Evolutionary conservation across 2,329 filamentous ascomycete species (phyloP), one percentile per base, ranked within the genome.

Genomic region (Bertia moriformis): DNA sequence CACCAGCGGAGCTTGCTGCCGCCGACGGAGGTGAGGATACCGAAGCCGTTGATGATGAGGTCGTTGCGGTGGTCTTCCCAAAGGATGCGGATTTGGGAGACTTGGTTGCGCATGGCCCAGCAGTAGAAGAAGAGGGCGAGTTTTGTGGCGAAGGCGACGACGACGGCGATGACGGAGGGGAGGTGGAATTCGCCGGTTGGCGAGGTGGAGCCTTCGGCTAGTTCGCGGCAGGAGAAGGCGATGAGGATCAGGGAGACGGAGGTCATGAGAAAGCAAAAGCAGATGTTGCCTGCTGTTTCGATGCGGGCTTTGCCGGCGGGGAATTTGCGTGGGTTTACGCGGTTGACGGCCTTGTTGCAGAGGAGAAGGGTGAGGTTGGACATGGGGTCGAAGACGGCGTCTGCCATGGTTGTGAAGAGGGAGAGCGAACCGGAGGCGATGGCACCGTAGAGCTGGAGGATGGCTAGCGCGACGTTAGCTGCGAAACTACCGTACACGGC

Each of bases 61-160:
- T 98, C 91, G 54, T 98, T 98, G 44, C 91, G 80, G 62, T 98
- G 91, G 53, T 96, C 89, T 58, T 93, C 84, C 88, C 87, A 95
- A 13, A 96, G 66, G 54, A 95, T 95, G 41, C 83, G 74, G 45
- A 95, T 77, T 58, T 95, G 88, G 43, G 78, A 86, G 65, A 96
- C 94, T 51, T 85, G 83, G 62, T 95, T 80, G 48, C 89, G 80
- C 50, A 96, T 61, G 3, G 84, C 76, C 76, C 82, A 96, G 62
- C 91, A 96, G 65, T 95, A 96, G 18, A 93, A 49, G 58, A 95
- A 96, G 1, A 96, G 69, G 4, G 50, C 52, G 14, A 96, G 64
- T 56, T 98, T 96, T 17, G 88, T 94, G 19, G 56, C 60, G 53
- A 96, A 95, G 5, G 91, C 91, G 38, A 86, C 71, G 29, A 68